Evolutionary conservation across 2,329 filamentous ascomycete species (phyloP), one percentile per base, ranked within the genome.

Genomic region (Dryadomyces quercivorus): DNA sequence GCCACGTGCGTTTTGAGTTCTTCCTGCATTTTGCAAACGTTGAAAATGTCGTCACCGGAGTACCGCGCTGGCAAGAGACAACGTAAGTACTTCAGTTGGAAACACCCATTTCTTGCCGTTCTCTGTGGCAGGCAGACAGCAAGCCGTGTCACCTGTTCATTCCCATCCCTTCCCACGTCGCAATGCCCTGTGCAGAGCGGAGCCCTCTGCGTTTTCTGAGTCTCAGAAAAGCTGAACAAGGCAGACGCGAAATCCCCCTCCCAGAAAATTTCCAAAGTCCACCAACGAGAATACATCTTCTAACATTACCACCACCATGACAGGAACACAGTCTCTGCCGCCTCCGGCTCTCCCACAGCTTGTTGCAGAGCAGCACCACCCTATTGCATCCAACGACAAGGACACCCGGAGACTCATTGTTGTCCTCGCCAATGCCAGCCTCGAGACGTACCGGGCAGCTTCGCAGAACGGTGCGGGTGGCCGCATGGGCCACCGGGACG

Each of bases 391-490:
- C 16, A 85, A 80, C 63, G 93, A 98, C 72, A 96, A 95, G 72
- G 86, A 95, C 70, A 86, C 88, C 15, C 85, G 92, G 70, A 81
- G 93, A 56, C 76, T 98, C 61, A 95, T 98, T 61, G 93, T 98
- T 54, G 91, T 98, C 44, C 80, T 98, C 51, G 95, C 91, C 61
- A 95, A 97, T 77, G 93, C 93, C 59, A 96, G 91, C 64, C 82
- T 98, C 61, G 93, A 98, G 72, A 98, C 93, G 1, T 97, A 96
- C 78, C 94, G 94, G 68, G 88, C 93, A 1, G 86, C 88, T 20
- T 84, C 89, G 61, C 55, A 55, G 34, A 84, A 84, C 57, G 84
- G 85, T 57, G 80, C 84, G 69, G 77, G 66, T 69, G 80, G 67
- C 72, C 84, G 72, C 70, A 82, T 68, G 75, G 76, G 82, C 21